These are phyloP conservation scores for Dipteronia dyeriana DNA, from an alignment of 345 rosid genomes.

Conservation along the genomic window DNA sequence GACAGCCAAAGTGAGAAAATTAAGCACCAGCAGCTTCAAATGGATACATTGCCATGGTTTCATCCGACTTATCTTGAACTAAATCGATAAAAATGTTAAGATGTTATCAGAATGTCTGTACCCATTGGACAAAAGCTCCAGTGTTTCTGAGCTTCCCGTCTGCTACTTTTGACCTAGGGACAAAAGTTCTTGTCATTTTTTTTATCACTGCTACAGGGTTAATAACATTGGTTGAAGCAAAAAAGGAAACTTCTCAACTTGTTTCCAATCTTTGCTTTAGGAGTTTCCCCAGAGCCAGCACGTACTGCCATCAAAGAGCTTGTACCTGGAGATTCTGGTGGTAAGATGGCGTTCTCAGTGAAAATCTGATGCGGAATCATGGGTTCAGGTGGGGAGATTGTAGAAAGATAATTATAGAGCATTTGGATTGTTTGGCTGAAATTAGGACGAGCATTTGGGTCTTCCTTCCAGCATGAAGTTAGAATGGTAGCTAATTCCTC, in stretches of 20 bases:
- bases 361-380: slow-evolving; percentile 60
- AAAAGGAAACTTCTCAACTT: slow-evolving; percentile 68
- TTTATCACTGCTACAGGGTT: slow-evolving; percentile 23
- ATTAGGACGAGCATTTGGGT: slow-evolving; percentile 82
- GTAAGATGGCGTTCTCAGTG: slow-evolving; percentile 60
- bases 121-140: slow-evolving; percentile 16
- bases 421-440: slow-evolving; percentile 82
- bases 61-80: slow-evolving; percentile 11
- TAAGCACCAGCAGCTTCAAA: neutral
- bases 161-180: slow-evolving; percentile 19
- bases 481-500: slow-evolving; percentile 74
- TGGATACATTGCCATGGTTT: neutral
- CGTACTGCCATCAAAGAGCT: slow-evolving; percentile 82
- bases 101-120: slow-evolving; percentile 21
- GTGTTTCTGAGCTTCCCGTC: slow-evolving; percentile 12
- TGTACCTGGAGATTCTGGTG: slow-evolving; percentile 92
- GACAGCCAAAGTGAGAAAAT: neutral
- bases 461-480: slow-evolving; percentile 94
- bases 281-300: slow-evolving; percentile 67
- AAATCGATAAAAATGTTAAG: slow-evolving; percentile 8
- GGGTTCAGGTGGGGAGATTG: slow-evolving; percentile 54
- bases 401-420: slow-evolving; percentile 68
- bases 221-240: slow-evolving; percentile 85
- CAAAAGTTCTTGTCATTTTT: neutral
- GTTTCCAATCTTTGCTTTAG: slow-evolving; percentile 56